phyloP scores from a whole-genome alignment of 2,329 filamentous ascomycete species.

The Calcarisporium arbuscula region DNA sequence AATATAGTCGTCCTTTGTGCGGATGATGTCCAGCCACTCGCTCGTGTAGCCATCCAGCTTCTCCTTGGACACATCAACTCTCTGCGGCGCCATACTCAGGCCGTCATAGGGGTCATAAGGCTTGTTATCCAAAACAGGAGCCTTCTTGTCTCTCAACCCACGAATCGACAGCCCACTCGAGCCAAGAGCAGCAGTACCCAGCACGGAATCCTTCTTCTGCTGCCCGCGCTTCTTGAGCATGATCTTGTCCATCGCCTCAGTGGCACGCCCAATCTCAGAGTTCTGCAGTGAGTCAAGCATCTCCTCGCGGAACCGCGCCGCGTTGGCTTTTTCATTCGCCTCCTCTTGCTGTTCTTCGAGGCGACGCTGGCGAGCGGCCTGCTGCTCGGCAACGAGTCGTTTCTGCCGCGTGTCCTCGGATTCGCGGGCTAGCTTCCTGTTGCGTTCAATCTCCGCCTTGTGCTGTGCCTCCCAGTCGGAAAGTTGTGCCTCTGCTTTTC shows the following conservation, averaged over 20 bases:
- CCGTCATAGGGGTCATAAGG: conserved; percentile 89
- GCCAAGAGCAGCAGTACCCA: conserved; percentile 24
- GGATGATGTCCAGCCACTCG: conserved; percentile 62
- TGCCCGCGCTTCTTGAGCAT: conserved; percentile 69
- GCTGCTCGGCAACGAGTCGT: conserved; percentile 58
- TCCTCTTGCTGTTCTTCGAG: conserved; percentile 61
- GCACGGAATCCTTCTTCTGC: conserved; percentile 25
- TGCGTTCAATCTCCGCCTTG: conserved; percentile 59
- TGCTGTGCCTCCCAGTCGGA: conserved; percentile 67
- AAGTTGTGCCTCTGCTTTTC: conserved; percentile 37
- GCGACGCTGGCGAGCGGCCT: conserved; percentile 54
- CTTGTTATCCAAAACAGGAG: conserved; percentile 47
- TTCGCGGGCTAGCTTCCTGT: conserved; percentile 47
- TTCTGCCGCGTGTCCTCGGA: conserved; percentile 46
- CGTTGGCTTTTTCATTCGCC: conserved; percentile 60
- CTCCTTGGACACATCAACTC: conserved; percentile 52
- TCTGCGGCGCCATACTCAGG: conserved; percentile 58
- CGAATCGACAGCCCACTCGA: conserved; percentile 57
- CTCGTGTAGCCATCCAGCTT: conserved; percentile 63
- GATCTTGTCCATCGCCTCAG: conserved; percentile 52
- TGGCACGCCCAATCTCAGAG: conserved; percentile 54
- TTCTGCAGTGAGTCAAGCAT: conserved; percentile 64
- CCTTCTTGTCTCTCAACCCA: conserved; percentile 63
- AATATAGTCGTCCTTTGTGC: conserved; percentile 57
- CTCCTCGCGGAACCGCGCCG: conserved; percentile 58